Evolutionary conservation across 352 stramenopile genomes (phyloP).

Genomic region (Salisapilia sapeloensis): DNA sequence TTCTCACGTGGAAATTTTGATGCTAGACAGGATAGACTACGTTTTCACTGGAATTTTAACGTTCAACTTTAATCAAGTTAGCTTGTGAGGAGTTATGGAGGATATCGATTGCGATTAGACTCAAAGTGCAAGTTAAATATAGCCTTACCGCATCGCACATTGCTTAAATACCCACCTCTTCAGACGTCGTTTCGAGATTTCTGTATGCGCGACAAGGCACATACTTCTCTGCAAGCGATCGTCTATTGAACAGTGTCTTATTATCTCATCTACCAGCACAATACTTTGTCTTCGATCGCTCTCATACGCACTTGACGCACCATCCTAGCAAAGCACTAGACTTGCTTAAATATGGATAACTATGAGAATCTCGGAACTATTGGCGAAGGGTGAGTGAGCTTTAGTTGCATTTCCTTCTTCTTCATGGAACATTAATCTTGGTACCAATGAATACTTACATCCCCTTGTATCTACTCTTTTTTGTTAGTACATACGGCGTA

Average conservation of each 20-base stretch:
- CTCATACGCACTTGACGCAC: not conserved
- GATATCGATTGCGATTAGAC: too few relatives aligned
- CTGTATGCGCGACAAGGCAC: not conserved
- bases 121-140: too few relatives aligned
- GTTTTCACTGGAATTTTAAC: too few relatives aligned
- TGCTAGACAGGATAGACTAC: too few relatives aligned
- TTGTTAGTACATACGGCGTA: conserved; percentile 58
- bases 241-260: not conserved
- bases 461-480: not conserved
- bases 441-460: not conserved
- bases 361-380: conserved; percentile 80
- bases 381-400: conserved; percentile 48
- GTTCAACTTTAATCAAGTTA: too few relatives aligned
- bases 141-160: too few relatives aligned
- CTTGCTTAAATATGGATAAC: conserved; percentile 45
- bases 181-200: too few relatives aligned
- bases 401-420: conserved; percentile 1
- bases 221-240: not conserved
- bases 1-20: too few relatives aligned
- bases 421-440: not conserved
- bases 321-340: not conserved
- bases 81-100: too few relatives aligned
- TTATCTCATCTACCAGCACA: too few relatives aligned
- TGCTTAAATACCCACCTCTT: too few relatives aligned
- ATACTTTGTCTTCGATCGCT: not conserved